phyloP scores from a whole-genome alignment of 192 early-diverging fungal genomes.

The Coemansia sp. region DNA sequence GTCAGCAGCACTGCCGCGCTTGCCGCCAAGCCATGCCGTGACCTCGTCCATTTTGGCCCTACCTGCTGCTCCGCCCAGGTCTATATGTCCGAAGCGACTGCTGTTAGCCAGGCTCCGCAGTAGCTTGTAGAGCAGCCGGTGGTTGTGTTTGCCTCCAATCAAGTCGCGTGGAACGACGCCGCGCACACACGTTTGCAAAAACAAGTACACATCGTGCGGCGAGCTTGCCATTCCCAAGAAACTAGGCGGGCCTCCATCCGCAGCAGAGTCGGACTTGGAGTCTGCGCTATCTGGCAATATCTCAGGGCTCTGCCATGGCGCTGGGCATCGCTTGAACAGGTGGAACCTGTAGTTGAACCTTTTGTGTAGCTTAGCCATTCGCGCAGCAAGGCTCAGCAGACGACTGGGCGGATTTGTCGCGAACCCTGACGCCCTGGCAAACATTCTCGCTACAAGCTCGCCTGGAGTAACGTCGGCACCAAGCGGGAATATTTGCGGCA shows the following conservation, averaged over 20 bases:
- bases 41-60: slow-evolving; percentile 55
- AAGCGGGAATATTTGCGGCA: slow-evolving; percentile 27
- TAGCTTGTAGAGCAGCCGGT: slow-evolving; percentile 54
- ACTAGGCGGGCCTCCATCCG: not conserved
- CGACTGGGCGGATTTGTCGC: slow-evolving; percentile 8
- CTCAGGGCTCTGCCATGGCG: slow-evolving; percentile 39
- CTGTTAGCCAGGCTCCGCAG: slow-evolving; percentile 58
- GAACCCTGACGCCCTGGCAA: slow-evolving; percentile 3
- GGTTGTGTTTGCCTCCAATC: slow-evolving; percentile 63
- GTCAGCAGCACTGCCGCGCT: not conserved
- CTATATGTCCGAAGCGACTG: slow-evolving; percentile 61
- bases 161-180: slow-evolving; percentile 62
- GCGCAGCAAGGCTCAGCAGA: slow-evolving; percentile 27
- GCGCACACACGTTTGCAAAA: slow-evolving; percentile 51
- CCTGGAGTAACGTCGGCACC: not conserved
- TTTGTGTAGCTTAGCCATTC: slow-evolving; percentile 49
- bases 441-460: slow-evolving; percentile 19
- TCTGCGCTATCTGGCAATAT: not conserved
- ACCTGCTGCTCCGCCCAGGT: slow-evolving; percentile 56
- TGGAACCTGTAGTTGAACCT: slow-evolving; percentile 48
- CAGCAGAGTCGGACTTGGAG: not conserved
- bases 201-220: slow-evolving; percentile 45
- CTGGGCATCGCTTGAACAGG: slow-evolving; percentile 52
- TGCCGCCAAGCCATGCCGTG: slow-evolving; percentile 19
- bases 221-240: slow-evolving; percentile 19